Base-by-base conservation (phyloP, 2,329 filamentous ascomycete genomes). In the Aureobasidium lini region DNA sequence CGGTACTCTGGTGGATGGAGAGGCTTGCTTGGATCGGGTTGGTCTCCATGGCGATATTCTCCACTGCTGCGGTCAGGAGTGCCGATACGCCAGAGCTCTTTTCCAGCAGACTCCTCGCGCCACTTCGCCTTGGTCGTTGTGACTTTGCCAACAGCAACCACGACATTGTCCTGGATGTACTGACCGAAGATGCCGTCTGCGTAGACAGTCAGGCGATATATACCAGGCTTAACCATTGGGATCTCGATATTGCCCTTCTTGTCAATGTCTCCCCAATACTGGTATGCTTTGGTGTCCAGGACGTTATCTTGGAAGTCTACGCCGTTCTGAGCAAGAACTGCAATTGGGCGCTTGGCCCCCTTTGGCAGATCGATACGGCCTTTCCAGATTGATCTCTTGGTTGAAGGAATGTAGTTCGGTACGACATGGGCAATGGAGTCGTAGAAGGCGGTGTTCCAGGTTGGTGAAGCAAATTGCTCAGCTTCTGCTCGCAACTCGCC, bases 141-240 rank as follows among this genome's bases (percentile, higher is more conserved):
- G 5, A 68, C 70, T 31, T 74, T 67, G 2, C 76, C 76, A 0
- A 78, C 72, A 5, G 67, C 67, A 6, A 84, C 68, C 2, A 71
- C 69, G 10, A 81, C 65, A 40, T 75, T 72, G 60, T 87, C 84
- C 61, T 81, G 76, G 1, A 76, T 70, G 64, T 78, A 84, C 63
- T 85, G 76, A 0, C 84, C 84, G 61, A 87, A 87, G 42, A 86
- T 76, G 0, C 79, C 80, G 10, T 82, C 79, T 0, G 83, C 84
- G 64, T 85, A 86, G 32, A 87, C 71, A 1, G 84, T 87, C 7
- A 87, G 71, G 2, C 84, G 76, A 69, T 86, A 87, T 1, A 74
- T 81, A 6, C 82, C 84, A 3, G 77, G 78, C 63, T 79, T 81
- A 39, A 87, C 78, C 5, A 75, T 74, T 28, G 73, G 76, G 59